Conservation (phyloP, 2,329 filamentous ascomycete species). For the Fonsecaea multimorphosa region DNA sequence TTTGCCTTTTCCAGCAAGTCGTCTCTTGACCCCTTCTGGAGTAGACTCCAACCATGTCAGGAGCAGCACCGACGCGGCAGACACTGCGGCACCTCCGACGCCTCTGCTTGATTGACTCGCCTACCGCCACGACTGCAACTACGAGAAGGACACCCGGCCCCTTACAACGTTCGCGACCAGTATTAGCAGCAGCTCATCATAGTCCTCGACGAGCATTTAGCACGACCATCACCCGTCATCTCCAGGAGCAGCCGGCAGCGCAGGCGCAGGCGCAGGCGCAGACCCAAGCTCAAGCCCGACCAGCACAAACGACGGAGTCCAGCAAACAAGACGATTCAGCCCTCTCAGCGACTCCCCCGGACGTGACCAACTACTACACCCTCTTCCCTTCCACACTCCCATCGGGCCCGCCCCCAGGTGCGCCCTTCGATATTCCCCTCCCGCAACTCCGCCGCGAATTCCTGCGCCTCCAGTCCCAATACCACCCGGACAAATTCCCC, state of each 20-base stretch:
- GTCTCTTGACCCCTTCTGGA: background rate
- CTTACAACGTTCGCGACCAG: background rate
- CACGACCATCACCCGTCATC: background rate
- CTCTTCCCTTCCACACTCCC: constrained; percentile 85
- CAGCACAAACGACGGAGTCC: background rate
- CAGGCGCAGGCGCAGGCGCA: background rate
- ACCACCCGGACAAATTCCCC: constrained; percentile 58
- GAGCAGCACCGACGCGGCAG: constrained; percentile 29
- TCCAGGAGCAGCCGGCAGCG: background rate
- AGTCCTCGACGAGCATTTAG: constrained; percentile 16
- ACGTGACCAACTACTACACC: constrained; percentile 71
- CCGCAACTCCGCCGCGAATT: constrained; percentile 80
- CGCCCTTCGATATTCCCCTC: constrained; percentile 76
- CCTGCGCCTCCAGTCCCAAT: constrained; percentile 73
- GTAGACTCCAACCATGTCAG: constrained; percentile 14
- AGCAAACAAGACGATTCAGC: constrained; percentile 5
- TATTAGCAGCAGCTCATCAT: background rate
- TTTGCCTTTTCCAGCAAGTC: background rate
- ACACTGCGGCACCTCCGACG: constrained; percentile 31
- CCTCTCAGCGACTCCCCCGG: constrained; percentile 3
- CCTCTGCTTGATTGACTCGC: constrained; percentile 18
- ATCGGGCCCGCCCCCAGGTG: constrained; percentile 74
- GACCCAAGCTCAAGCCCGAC: background rate
- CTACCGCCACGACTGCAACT: constrained; percentile 7
- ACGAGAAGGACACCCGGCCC: background rate